phyloP scores from a whole-genome alignment of 352 stramenopile species.

The Pythium angustatum region DNA sequence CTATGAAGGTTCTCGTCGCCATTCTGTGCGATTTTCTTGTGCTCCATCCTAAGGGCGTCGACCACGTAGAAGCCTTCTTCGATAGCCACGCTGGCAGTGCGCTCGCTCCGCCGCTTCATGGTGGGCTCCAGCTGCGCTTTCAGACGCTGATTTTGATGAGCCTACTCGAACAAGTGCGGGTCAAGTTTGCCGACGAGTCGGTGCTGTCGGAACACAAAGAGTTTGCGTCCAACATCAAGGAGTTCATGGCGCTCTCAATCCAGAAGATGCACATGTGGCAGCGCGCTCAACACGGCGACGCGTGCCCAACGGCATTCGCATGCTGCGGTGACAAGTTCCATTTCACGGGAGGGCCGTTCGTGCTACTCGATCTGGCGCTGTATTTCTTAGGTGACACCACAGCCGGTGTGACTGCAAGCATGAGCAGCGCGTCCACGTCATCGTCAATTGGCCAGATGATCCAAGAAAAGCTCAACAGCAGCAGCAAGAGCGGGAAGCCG shows the following conservation, averaged over 20 bases:
- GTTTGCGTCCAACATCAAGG: conserved; percentile 57
- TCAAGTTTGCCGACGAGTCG: conserved; percentile 43
- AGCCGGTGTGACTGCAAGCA: conserved; percentile 31
- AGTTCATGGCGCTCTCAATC: conserved; percentile 57
- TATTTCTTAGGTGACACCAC: conserved; percentile 56
- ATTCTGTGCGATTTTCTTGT: conserved; percentile 60
- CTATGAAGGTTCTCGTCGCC: conserved; percentile 46
- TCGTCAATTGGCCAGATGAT: conserved; percentile 27
- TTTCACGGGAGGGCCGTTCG: conserved; percentile 52
- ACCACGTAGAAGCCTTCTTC: conserved; percentile 54
- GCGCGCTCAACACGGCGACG: conserved; percentile 60
- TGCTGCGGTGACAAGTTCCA: conserved; percentile 54
- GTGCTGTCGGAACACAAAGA: conserved; percentile 50
- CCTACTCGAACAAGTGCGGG: conserved; percentile 55
- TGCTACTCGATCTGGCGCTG: conserved; percentile 61
- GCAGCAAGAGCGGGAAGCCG: conserved; percentile 25
- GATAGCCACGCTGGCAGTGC: conserved; percentile 37
- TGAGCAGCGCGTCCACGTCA: conserved; percentile 23
- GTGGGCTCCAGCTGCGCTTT: conserved; percentile 51
- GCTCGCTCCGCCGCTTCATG: conserved; percentile 45
- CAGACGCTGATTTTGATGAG: conserved; percentile 53
- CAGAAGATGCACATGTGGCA: conserved; percentile 73
- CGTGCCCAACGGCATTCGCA: conserved; percentile 44
- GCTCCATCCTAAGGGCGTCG: conserved; percentile 43
- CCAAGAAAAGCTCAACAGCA: conserved; percentile 28